These are phyloP conservation scores for Yamadazyma sp. DNA, from an alignment of 805 yeast genomes.

Conservation along the genomic window DNA sequence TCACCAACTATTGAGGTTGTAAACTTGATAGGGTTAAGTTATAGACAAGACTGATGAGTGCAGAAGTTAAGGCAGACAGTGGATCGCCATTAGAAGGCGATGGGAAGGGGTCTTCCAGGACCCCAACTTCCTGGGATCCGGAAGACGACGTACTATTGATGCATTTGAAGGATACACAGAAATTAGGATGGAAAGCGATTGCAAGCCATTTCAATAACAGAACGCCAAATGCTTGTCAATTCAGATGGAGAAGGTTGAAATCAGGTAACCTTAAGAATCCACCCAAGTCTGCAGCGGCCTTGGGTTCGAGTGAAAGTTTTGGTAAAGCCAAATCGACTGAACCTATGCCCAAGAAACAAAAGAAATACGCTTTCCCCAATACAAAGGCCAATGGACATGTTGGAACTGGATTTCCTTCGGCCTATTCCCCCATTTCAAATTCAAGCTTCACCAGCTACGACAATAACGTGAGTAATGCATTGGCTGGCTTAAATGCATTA, in stretches of 20 bases:
- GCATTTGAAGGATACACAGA: slow-evolving; percentile 46
- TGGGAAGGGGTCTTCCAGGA: slow-evolving; percentile 19
- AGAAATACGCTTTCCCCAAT: slow-evolving; percentile 16
- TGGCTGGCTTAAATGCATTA: slow-evolving; percentile 44
- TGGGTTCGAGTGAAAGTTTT: slow-evolving; percentile 7
- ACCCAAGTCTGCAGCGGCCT: slow-evolving; percentile 36
- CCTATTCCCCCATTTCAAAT: slow-evolving; percentile 33
- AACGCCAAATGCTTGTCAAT: slow-evolving; percentile 48
- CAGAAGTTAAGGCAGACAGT: neutral
- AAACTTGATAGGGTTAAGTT: too few relatives aligned
- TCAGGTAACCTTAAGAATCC: slow-evolving; percentile 43
- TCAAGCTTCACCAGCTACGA: slow-evolving; percentile 41
- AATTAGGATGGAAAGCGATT: slow-evolving; percentile 47
- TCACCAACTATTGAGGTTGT: too few relatives aligned
- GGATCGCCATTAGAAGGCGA: too few relatives aligned
- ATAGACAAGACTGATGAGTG: too few relatives aligned
- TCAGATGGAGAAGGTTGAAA: slow-evolving; percentile 45
- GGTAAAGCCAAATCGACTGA: slow-evolving; percentile 11
- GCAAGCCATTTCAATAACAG: slow-evolving; percentile 42
- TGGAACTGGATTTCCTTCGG: slow-evolving; percentile 21
- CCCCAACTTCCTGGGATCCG: slow-evolving; percentile 49
- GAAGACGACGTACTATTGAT: slow-evolving; percentile 43
- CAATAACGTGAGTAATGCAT: slow-evolving; percentile 37
- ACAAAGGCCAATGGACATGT: slow-evolving; percentile 13
- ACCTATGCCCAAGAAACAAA: slow-evolving; percentile 12